A percentile compares a stretch with the other conserved stretches of the same genome.
phyloP scores from a whole-genome alignment of 352 stramenopile genomes.

The Pythium phragmiticola region DNA sequence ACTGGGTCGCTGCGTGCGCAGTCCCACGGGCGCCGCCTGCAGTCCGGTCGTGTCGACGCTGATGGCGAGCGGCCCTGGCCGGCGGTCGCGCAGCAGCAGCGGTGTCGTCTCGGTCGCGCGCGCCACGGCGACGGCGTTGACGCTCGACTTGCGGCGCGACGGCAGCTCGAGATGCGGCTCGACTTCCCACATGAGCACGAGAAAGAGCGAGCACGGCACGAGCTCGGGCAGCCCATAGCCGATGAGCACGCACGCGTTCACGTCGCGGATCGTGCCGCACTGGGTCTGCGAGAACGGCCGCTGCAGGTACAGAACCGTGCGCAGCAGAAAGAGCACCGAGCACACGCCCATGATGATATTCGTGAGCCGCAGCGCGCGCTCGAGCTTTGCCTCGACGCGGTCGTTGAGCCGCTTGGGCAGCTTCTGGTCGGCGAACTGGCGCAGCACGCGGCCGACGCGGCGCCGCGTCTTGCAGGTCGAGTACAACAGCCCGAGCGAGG shows the following conservation, averaged over 20 bases:
- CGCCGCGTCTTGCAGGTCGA: slow-evolving; percentile 72
- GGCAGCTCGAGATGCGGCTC: slow-evolving; percentile 70
- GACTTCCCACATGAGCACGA: slow-evolving; percentile 86
- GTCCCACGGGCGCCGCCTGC: not conserved
- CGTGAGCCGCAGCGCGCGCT: slow-evolving; percentile 69
- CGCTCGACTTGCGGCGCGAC: slow-evolving; percentile 49
- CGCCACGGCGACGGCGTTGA: slow-evolving; percentile 27
- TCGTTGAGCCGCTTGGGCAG: slow-evolving; percentile 51
- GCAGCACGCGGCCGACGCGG: slow-evolving; percentile 68
- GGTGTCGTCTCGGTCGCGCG: slow-evolving; percentile 44
- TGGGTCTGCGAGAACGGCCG: slow-evolving; percentile 71
- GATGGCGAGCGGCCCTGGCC: not conserved
- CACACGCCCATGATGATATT: slow-evolving; percentile 71
- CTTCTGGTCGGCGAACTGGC: slow-evolving; percentile 39
- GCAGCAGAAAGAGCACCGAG: slow-evolving; percentile 61
- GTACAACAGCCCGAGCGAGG: slow-evolving; percentile 69
- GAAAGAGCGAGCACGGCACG: slow-evolving; percentile 69
- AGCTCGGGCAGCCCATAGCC: slow-evolving; percentile 74
- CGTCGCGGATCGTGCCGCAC: slow-evolving; percentile 58
- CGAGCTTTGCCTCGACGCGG: slow-evolving; percentile 65
- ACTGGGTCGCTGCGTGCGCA: slow-evolving; percentile 41
- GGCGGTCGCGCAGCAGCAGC: slow-evolving; percentile 37
- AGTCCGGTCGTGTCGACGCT: slow-evolving; percentile 7
- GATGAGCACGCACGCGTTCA: slow-evolving; percentile 67
- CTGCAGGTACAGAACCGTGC: slow-evolving; percentile 82